Conservation (phyloP, 2,329 filamentous ascomycete genomes). For the Fusarium sp. region DNA sequence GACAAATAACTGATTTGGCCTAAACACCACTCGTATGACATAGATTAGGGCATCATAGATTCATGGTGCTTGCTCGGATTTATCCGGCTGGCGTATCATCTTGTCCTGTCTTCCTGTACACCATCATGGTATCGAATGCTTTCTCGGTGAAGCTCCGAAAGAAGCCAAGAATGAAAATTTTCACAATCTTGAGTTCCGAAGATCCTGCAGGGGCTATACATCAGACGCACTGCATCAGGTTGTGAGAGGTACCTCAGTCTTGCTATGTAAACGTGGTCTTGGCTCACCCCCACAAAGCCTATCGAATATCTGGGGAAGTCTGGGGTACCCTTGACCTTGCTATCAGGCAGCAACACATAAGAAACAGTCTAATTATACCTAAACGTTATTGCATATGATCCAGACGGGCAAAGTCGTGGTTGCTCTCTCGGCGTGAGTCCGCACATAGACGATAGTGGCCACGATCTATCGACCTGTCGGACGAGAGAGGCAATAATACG, state of each 20-base stretch:
- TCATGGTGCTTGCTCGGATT: slow-evolving; percentile 3
- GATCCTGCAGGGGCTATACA: slow-evolving; percentile 5
- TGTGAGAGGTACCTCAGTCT: neutral
- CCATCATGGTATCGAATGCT: neutral
- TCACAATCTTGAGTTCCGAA: neutral
- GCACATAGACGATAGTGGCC: no score
- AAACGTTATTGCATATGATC: neutral
- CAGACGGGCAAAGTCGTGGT: neutral
- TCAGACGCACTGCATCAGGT: neutral
- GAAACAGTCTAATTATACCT: neutral
- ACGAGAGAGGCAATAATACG: neutral
- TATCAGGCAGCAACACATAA: neutral
- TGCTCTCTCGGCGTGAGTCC: neutral
- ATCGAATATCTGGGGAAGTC: neutral
- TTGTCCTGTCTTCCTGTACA: neutral
- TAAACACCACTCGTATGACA: neutral
- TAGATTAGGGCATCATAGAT: neutral
- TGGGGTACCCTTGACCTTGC: neutral
- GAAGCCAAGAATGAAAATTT: neutral
- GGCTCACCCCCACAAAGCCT: neutral
- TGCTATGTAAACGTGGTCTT: neutral
- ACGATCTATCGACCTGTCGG: neutral
- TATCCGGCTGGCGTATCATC: neutral
- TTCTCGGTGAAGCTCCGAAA: slow-evolving; percentile 36
- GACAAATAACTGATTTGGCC: neutral